Evolutionary conservation across 352 stramenopile genomes (phyloP), one percentile per base, ranked within the genome.

Genomic region (Globisporangium orthogonon): DNA sequence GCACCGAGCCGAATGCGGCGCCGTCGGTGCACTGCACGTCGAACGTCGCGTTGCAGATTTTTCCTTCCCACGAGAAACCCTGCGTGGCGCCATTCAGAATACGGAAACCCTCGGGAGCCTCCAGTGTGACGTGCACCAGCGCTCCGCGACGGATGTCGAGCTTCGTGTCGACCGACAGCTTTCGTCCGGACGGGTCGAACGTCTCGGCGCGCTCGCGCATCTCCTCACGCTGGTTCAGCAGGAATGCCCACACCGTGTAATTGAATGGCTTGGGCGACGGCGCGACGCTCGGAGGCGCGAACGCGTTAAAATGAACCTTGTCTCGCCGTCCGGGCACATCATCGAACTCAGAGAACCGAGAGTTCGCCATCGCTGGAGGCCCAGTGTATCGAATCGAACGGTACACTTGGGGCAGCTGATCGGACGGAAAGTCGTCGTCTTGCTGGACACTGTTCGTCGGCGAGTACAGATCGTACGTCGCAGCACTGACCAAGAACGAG

Each of bases 241-340:
- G 55, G 54, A 92, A 92, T 7, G 79, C 79, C 79, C 80, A 92
- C 3, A 92, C 69, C 0, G 78, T 73, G 58, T 87, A 92, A 31
- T 70, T 61, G 66, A 92, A 90, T 11, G 76, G 69, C 43, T 81
- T 83, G n/a, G 61, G 66, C 28, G 75, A 81, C n/a, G 74, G 73
- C 18, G 60, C 73, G 1, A 93, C 74, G 31, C 67, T 75, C 1
- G 78, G 73, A 11, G 83, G 81, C 1, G 81, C 80, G 60, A 86
- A 93, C 15, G 81, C 76, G 56, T 72, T 85, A 39, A 93, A 93
- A 52, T 89, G 83, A 3, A 93, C 83, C 9, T 82, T 81, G 59
- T 93, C 83, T 11, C 79, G 73, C 23, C 58, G 55, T 3, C 73
- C 74, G 49, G 73, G 56, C 0, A 80, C 73, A 28, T 73, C 62